phyloP scores from a whole-genome alignment of 164 flowering plant genomes.

The Aristolochia californica region DNA sequence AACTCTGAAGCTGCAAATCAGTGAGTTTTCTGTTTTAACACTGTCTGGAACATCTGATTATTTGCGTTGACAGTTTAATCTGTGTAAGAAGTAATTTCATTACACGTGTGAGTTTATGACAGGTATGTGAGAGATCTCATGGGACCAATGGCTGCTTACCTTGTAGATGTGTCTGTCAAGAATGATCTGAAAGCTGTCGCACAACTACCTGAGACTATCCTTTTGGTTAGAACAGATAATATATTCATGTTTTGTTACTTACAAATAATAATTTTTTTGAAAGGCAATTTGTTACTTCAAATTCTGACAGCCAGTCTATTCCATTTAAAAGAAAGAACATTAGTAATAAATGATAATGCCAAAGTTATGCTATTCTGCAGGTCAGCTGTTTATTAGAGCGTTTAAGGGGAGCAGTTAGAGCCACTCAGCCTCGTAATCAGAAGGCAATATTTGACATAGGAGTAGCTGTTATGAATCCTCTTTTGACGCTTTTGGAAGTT shows the following conservation, averaged over 20 bases:
- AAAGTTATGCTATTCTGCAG: slow-evolving; percentile 21
- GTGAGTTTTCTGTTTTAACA: slow-evolving; percentile 28
- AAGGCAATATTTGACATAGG: slow-evolving; percentile 87
- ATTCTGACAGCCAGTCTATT: too few relatives aligned
- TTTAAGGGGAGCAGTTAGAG: slow-evolving; percentile 86
- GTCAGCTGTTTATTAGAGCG: slow-evolving; percentile 85
- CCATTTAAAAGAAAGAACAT: too few relatives aligned
- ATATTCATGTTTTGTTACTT: neutral
- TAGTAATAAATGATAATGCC: neutral
- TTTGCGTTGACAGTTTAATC: neutral
- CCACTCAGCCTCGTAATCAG: slow-evolving; percentile 75
- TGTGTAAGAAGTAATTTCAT: neutral
- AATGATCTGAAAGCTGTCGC: slow-evolving; percentile 50
- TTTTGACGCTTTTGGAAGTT: slow-evolving; percentile 55
- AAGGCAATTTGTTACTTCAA: neutral
- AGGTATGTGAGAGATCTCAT: slow-evolving; percentile 77
- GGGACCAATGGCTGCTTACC: slow-evolving; percentile 46
- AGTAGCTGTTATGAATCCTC: slow-evolving; percentile 47
- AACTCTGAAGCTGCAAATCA: slow-evolving; percentile 62
- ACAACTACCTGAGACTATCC: slow-evolving; percentile 67
- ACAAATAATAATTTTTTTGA: neutral
- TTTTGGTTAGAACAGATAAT: slow-evolving; percentile 37
- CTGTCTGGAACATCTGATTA: neutral
- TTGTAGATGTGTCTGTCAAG: slow-evolving; percentile 54
- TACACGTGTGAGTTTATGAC: slow-evolving; percentile 1